Evolutionary conservation across 129 eudicot genomes (phyloP).

Genomic region (Escallonia rubra): DNA sequence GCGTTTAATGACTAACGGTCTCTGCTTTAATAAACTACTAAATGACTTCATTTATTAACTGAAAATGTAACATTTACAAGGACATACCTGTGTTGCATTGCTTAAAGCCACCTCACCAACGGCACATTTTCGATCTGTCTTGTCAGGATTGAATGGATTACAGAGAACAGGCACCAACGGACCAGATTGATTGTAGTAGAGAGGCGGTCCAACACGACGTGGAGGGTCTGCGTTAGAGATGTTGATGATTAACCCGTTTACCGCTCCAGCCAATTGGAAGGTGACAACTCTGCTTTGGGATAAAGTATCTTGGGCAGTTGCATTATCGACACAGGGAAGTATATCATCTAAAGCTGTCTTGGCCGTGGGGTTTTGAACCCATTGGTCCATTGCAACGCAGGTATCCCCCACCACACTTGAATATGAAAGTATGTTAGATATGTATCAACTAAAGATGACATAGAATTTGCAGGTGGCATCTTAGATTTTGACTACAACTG

Average conservation of each 20-base stretch:
- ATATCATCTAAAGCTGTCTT: constrained; percentile 76
- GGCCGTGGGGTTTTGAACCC: constrained; percentile 76
- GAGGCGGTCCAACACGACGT: constrained; percentile 20
- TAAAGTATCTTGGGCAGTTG: constrained; percentile 58
- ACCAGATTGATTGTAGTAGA: constrained; percentile 77
- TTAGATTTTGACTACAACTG: too few relatives aligned
- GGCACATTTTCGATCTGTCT: constrained; percentile 46
- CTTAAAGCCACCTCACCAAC: constrained; percentile 52
- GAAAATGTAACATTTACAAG: background rate
- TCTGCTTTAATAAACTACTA: too few relatives aligned
- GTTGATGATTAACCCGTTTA: constrained; percentile 52
- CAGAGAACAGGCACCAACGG: constrained; percentile 76
- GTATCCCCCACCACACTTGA: constrained; percentile 66
- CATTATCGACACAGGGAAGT: constrained; percentile 74
- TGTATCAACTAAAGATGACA: background rate
- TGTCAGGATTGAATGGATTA: constrained; percentile 57
- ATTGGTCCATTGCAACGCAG: constrained; percentile 77
- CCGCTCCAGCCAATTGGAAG: constrained; percentile 44
- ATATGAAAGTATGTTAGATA: constrained; percentile 16
- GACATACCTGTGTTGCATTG: constrained; percentile 64
- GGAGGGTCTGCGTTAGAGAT: constrained; percentile 48
- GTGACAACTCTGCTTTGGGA: constrained; percentile 65
- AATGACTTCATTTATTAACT: too few relatives aligned
- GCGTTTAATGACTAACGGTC: too few relatives aligned
- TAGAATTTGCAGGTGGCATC: background rate